phyloP scores from a whole-genome alignment of 108 stramenopile species.

The Cyclotella choctawhatcheeana region DNA sequence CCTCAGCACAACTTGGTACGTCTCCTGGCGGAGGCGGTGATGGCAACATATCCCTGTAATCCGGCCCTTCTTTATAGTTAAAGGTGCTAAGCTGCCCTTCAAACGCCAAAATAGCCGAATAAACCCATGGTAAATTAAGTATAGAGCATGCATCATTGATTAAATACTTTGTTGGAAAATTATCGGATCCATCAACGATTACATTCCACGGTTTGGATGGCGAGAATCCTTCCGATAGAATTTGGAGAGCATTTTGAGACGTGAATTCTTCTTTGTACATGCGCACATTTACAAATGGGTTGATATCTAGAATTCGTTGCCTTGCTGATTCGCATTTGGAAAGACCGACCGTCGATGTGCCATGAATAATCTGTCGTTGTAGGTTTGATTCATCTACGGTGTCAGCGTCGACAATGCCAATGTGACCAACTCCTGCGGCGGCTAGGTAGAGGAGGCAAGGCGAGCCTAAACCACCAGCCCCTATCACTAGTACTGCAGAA shows the following conservation, averaged over 20 bases:
- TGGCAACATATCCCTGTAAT: conserved; percentile 91
- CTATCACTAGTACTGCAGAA: conserved; percentile 85
- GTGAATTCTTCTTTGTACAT: conserved; percentile 79
- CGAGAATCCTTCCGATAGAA: conserved; percentile 66
- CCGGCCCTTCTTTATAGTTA: conserved; percentile 80
- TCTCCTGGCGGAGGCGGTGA: conserved; percentile 90
- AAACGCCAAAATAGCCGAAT: conserved; percentile 93
- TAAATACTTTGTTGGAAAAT: conserved; percentile 96
- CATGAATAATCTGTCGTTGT: conserved; percentile 96
- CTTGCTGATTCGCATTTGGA: conserved; percentile 87
- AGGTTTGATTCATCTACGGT: conserved; percentile 94
- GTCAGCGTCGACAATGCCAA: conserved; percentile 95
- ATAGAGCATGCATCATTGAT: conserved; percentile 94
- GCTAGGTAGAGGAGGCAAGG: conserved; percentile 94
- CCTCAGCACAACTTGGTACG: conserved; percentile 95
- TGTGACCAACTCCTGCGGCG: conserved; percentile 90
- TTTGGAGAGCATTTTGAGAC: conserved; percentile 71
- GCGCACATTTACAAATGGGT: conserved; percentile 80
- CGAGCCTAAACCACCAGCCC: conserved; percentile 96
- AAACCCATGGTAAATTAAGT: conserved; percentile 81
- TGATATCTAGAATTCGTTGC: conserved; percentile 76
- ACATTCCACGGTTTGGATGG: conserved; percentile 61
- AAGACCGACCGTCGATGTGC: conserved; percentile 74
- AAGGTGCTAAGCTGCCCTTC: conserved; percentile 93
- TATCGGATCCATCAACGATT: conserved; percentile 95